A percentile compares a stretch with the other conserved stretches of the same genome.
Evolutionary conservation across 108 stramenopile species (phyloP).

Genomic region (Stephanodiscus triporus): DNA sequence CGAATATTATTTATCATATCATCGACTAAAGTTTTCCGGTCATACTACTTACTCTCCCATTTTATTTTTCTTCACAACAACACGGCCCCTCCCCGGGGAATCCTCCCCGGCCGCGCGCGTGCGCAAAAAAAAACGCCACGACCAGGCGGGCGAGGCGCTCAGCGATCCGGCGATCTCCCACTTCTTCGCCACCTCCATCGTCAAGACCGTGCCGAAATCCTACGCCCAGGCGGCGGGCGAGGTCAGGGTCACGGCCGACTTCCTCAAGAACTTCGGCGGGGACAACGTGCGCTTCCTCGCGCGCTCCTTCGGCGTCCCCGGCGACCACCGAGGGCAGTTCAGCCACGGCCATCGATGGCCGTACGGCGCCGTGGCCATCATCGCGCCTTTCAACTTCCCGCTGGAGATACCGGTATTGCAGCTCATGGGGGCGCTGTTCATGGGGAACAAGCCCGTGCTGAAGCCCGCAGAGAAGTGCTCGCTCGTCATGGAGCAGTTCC

Average conservation of each 20-base stretch:
- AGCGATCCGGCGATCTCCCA: slow-evolving; percentile 78
- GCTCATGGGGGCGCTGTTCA: slow-evolving; percentile 96
- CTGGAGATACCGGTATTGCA: slow-evolving; percentile 96
- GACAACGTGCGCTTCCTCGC: slow-evolving; percentile 94
- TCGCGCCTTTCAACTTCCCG: slow-evolving; percentile 97
- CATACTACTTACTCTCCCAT: too few species aligned
- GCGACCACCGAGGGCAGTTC: slow-evolving; percentile 96
- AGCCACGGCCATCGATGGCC: slow-evolving; percentile 95
- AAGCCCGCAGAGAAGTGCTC: slow-evolving; percentile 89
- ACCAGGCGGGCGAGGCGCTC: slow-evolving; percentile 76
- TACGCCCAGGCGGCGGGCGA: slow-evolving; percentile 93
- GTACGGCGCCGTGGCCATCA: slow-evolving; percentile 92
- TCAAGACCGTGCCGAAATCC: slow-evolving; percentile 94
- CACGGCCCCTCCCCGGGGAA: too few species aligned
- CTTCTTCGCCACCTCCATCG: slow-evolving; percentile 90
- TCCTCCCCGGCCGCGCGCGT: too few species aligned
- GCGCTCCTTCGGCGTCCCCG: slow-evolving; percentile 86
- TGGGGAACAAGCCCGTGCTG: slow-evolving; percentile 97
- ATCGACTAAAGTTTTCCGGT: too few species aligned
- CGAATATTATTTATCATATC: too few species aligned
- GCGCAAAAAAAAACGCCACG: too few species aligned
- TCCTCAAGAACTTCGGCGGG: slow-evolving; percentile 90
- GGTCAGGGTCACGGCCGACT: slow-evolving; percentile 78
- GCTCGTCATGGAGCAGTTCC: slow-evolving; percentile 94
- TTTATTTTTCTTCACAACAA: background rate